Base-by-base conservation (phyloP, 2,329 filamentous ascomycete genomes). In the Colletotrichum cordylinicola region DNA sequence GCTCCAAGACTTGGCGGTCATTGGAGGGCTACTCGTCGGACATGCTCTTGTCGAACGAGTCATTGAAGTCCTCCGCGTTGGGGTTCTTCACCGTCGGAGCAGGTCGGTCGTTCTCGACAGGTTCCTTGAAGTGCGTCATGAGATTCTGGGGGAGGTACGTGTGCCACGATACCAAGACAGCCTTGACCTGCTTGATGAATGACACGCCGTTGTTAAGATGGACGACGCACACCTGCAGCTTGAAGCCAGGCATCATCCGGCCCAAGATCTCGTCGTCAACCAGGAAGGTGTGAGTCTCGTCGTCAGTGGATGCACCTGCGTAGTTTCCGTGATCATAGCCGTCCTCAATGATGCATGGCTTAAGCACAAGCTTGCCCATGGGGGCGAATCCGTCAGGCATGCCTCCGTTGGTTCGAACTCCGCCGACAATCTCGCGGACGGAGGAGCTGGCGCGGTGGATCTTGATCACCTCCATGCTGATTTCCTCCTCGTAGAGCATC, bases 101-200 rank as follows among this genome's bases (percentile, higher is more conserved):
- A 4, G 87, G 86, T 1, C 89, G 86, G 16, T 87, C 83, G 33
- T 86, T 86, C 1, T 79, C 79, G 4, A 81, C 81, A 0, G 93
- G 93, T 29, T 89, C 84, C 82, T 92, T 94, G 89, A 91, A 96
- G 21, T 88, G 83, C 27, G 88, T 79, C 93, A 96, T 94, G 78
- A 94, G 85, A 78, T 93, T 91, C 81, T 96, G 95, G 1, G 91
- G 89, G 31, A 96, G 85, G 72, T 91, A 91, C 0, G 87, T 89
- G 80, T 94, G 91, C 81, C 94, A 94, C 0, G 89, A 90, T 4
- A 91, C 91, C 72, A 90, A 89, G 13, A 93, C 81, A 0, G 87
- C 87, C 33, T 85, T 81, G 18, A 93, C 82, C 3, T 87, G 83
- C 80, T 93, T 93, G 81, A 96, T 90, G 81, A 94, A 95, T 77